Conservation (phyloP, 305 asterid species). For the Solanum hybrid region DNA sequence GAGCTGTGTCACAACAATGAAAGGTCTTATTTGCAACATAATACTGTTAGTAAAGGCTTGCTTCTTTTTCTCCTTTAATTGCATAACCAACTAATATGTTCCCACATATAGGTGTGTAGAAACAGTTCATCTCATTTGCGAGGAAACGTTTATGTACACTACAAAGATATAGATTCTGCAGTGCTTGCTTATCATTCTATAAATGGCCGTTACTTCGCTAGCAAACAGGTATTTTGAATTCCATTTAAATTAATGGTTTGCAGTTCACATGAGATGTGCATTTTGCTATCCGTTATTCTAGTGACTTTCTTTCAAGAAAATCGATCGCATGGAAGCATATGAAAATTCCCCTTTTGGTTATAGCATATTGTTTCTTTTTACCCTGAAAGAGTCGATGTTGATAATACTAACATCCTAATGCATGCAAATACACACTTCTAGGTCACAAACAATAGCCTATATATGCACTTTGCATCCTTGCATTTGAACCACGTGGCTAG, state of each 20-base stretch:
- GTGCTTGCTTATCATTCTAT: constrained; percentile 57
- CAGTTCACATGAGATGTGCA: background rate
- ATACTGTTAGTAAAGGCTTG: background rate
- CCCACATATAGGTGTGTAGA: constrained; percentile 68
- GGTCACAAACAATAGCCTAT: background rate
- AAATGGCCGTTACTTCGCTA: constrained; percentile 92
- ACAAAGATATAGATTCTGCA: constrained; percentile 69
- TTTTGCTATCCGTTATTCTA: background rate
- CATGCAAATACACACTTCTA: background rate
- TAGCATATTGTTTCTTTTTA: background rate
- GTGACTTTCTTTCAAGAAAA: background rate
- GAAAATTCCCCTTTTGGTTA: background rate
- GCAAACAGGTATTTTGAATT: constrained; percentile 62
- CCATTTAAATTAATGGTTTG: constrained; percentile 8
- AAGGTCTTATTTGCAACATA: background rate
- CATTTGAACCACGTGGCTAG: background rate
- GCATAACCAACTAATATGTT: constrained; percentile 8
- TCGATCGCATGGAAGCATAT: background rate
- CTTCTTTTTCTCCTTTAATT: background rate
- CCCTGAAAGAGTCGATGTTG: background rate
- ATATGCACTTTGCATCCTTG: background rate
- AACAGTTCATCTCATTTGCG: constrained; percentile 87
- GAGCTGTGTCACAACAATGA: constrained; percentile 1
- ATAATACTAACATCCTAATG: background rate
- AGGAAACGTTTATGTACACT: constrained; percentile 90